Conservation (phyloP, 371 early-diverging fungal species). For the Mucor mucedo region DNA sequence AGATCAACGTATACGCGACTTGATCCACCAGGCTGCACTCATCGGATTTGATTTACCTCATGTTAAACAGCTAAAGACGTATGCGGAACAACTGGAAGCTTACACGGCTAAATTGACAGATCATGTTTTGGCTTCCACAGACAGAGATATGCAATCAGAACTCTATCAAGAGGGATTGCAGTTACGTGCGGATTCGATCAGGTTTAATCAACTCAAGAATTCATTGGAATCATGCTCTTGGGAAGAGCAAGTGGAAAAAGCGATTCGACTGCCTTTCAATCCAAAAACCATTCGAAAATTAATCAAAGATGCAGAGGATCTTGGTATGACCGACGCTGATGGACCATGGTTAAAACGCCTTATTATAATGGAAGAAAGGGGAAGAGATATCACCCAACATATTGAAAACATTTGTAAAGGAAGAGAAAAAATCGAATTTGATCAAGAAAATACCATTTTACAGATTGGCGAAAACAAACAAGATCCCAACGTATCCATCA, state of each 20-base stretch:
- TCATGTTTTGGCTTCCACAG: not conserved
- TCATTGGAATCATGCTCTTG: conserved; percentile 12
- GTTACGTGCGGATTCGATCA: conserved; percentile 11
- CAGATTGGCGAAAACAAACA: conserved; percentile 4
- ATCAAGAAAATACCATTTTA: conserved; percentile 10
- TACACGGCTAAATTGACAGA: conserved; percentile 6
- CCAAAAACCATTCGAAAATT: conserved; percentile 17
- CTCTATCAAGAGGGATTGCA: conserved; percentile 15
- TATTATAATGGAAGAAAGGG: conserved; percentile 7
- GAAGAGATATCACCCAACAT: conserved; percentile 7
- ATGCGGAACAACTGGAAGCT: conserved; percentile 1
- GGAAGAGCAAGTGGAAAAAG: conserved; percentile 11
- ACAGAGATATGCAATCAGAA: not conserved
- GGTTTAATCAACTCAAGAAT: conserved; percentile 12
- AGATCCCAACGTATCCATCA: conserved; percentile 4
- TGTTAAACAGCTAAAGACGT: conserved; percentile 13
- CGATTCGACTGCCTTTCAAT: not conserved
- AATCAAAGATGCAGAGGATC: conserved; percentile 24
- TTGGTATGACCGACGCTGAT: not conserved
- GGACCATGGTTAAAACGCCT: conserved; percentile 9
- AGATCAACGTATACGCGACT: conserved; percentile 9
- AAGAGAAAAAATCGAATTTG: conserved; percentile 18
- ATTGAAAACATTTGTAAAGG: conserved; percentile 23
- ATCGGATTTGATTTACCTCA: conserved; percentile 19
- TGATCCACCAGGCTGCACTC: conserved; percentile 9